These are phyloP conservation scores for Sicyos baderoa DNA, from an alignment of 306 rosid species.

Conservation along the genomic window DNA sequence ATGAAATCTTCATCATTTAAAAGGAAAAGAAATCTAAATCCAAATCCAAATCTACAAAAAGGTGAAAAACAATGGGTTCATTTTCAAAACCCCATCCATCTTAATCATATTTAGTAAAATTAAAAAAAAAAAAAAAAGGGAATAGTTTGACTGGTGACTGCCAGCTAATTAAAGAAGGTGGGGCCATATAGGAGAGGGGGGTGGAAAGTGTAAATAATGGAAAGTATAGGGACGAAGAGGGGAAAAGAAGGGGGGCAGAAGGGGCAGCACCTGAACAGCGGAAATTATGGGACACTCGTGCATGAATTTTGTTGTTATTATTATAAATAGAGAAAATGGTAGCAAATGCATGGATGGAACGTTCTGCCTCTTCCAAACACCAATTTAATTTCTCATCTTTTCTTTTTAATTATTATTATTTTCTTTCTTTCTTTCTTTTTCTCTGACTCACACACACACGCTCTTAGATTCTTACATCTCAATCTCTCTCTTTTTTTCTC, in stretches of 20 bases:
- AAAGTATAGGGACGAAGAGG: not conserved
- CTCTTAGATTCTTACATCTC: not conserved
- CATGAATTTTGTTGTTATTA: slow-evolving; percentile 24
- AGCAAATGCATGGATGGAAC: slow-evolving; percentile 54
- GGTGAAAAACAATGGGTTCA: not conserved
- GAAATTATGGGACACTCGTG: slow-evolving; percentile 43
- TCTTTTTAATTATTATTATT: no score
- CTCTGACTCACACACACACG: not conserved
- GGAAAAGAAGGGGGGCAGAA: not conserved
- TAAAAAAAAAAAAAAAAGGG: no score
- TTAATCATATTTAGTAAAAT: no score
- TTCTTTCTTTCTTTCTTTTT: not conserved
- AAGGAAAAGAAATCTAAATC: no score
- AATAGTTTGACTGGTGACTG: slow-evolving; percentile 15
- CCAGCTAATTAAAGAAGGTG: slow-evolving; percentile 22
- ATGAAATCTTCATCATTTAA: not conserved
- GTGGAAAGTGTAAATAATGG: not conserved
- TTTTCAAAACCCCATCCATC: not conserved
- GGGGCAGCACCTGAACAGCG: slow-evolving; percentile 41
- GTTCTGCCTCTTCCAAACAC: slow-evolving; percentile 36
- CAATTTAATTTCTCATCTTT: no score
- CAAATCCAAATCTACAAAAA: not conserved
- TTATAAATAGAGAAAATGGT: not conserved
- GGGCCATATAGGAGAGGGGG: not conserved
- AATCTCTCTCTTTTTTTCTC: not conserved